Conservation (phyloP, 2,329 filamentous ascomycete genomes). For the Curvularia hawaiiensis region DNA sequence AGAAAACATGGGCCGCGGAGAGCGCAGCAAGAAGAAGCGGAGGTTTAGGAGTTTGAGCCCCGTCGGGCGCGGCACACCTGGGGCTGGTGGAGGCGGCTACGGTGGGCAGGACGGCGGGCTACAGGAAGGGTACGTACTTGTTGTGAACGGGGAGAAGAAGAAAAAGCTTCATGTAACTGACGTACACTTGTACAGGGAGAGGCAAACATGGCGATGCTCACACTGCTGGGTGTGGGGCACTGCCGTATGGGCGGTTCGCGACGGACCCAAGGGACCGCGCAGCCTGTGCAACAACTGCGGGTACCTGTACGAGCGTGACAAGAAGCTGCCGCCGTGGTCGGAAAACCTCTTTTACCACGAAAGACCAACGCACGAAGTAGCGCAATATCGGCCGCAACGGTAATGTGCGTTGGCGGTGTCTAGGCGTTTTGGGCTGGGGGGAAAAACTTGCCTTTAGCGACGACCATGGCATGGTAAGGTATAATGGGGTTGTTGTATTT, state of each 20-base stretch:
- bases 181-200: slow-evolving; percentile 60
- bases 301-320: slow-evolving; percentile 84
- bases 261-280: slow-evolving; percentile 83
- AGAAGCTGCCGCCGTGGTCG: slow-evolving; percentile 78
- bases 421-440: not conserved
- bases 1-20: slow-evolving; percentile 89
- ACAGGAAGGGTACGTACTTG: slow-evolving; percentile 47
- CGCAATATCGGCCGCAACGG: slow-evolving; percentile 27
- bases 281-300: slow-evolving; percentile 94
- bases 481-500: not conserved
- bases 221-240: slow-evolving; percentile 90
- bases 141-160: not conserved
- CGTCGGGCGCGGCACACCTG: slow-evolving; percentile 79
- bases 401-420: slow-evolving; percentile 2
- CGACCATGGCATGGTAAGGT: not conserved
- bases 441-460: not conserved
- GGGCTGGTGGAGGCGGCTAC: slow-evolving; percentile 61
- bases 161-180: slow-evolving; percentile 16
- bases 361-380: slow-evolving; percentile 37
- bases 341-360: slow-evolving; percentile 67
- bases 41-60: slow-evolving; percentile 89
- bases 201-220: slow-evolving; percentile 81
- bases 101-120: slow-evolving; percentile 69
- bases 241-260: slow-evolving; percentile 91
- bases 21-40: slow-evolving; percentile 93